Base-by-base conservation (phyloP, 148 eudicot species). In the Fagopyrum homotropicum region DNA sequence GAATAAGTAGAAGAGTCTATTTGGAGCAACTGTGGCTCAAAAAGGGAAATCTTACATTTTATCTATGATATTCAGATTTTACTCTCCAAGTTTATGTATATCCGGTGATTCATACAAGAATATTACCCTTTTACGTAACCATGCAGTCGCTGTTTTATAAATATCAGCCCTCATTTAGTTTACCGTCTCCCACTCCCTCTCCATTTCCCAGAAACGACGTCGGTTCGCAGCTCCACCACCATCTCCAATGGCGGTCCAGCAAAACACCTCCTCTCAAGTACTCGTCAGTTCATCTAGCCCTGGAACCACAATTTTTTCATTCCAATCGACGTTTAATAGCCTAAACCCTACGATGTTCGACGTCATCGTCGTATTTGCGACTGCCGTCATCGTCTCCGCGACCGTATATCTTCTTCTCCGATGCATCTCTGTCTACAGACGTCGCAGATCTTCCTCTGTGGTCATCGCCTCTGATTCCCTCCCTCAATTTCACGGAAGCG, bases 331-430 rank as follows among this genome's bases (percentile, higher is more conserved):
- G 2, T 1, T 6, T n/a, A n/a, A 55, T 55, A 40, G 81, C 49
- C 69, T 74, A 4, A 77, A 74, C 72, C 80, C 79, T 22, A 75
- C 74, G 72, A 74, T 83, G 0, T 22, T 84, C 4, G 77, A 83
- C 11, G 80, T 88, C 1, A 80, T 85, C 4, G 75, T 83, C 29
- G 63, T 90, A 7, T 69, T 92, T 48, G 84, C 89, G 15, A 78
- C 85, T 43, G 83, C 89, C 61, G 75, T 89, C 73, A 79, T 85
- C 48, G 72, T 85, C 77, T 83, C 88, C 78, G 87, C 87, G 55
- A 83, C 87, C 4, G 74, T 88, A 22, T 86, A 85, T 82, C 85
- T 91, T 74, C 82, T 91, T 75, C 89, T 86, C 79, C 92, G 90
- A 51, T 78, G 79, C 82, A 35, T 87, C 79, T 61, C 82, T 60